phyloP scores from a whole-genome alignment of 768 basidiomycete genomes.

The Leccinum arenicola region DNA sequence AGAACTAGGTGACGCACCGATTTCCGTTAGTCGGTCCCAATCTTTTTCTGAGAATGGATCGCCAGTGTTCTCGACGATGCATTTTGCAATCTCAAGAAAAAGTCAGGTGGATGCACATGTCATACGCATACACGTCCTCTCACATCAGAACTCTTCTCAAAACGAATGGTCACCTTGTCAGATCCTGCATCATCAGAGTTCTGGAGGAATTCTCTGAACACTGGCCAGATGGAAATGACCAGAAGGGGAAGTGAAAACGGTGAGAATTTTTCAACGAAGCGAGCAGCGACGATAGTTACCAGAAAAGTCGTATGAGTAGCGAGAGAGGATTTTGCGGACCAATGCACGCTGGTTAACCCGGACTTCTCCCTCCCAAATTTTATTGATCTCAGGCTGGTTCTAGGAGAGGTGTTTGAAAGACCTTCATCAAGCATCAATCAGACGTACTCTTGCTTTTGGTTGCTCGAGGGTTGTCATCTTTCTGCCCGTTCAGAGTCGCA shows the following conservation, averaged over 20 bases:
- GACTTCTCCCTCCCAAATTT: background rate
- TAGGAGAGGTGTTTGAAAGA: background rate
- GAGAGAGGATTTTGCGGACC: background rate
- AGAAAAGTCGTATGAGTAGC: background rate
- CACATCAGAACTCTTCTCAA: constrained; percentile 44
- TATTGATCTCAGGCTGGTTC: background rate
- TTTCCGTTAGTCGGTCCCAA: constrained; percentile 88
- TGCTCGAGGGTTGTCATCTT: background rate
- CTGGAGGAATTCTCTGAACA: constrained; percentile 37
- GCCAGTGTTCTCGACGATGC: constrained; percentile 44
- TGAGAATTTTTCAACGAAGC: background rate
- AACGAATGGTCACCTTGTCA: constrained; percentile 68
- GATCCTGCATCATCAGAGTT: constrained; percentile 38
- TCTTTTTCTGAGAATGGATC: constrained; percentile 78
- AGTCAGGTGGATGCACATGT: background rate
- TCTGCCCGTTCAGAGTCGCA: too few species aligned
- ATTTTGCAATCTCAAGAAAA: background rate
- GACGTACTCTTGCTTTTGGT: background rate
- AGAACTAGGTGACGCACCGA: constrained; percentile 45
- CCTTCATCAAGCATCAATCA: background rate
- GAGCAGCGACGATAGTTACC: background rate
- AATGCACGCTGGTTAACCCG: background rate
- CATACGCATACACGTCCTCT: constrained; percentile 35
- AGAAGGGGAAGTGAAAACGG: background rate
- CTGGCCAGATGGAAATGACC: constrained; percentile 45